Evolutionary conservation across 495 filamentous ascomycete genomes (phyloP), one percentile per base, ranked within the genome.

Genomic region (Hypoxylon rickii): DNA sequence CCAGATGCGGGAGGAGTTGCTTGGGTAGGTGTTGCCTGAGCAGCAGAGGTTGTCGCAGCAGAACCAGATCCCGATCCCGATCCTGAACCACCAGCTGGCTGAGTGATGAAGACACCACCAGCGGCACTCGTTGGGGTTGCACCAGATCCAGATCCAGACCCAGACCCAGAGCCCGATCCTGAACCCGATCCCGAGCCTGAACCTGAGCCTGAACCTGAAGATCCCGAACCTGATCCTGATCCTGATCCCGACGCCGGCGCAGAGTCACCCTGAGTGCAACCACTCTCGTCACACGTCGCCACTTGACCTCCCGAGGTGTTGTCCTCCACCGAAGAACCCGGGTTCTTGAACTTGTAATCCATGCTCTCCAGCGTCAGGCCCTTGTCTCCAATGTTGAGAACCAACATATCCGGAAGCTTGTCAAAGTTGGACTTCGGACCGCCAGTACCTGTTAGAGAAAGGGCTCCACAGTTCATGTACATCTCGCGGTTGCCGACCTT

Each of bases 391-490:
- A 90, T 78, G 77, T 96, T 96, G 63, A 89, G 86, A 13, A 86
- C 79, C 39, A 95, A 84, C 88, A 96, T 89, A 48, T 86, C 75
- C 1, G 92, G 92, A 16, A 91, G 86, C 20, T 69, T 73, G 55
- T 80, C 74, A 57, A 79, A 80, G 53, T 78, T 76, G 20, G 73
- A 24, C 53, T 76, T 49, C 12, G 73, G 55, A 42, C 81, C 83
- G 3, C 77, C 78, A 0, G 73, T 70, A 29, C 79, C 79, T 1
- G 72, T 74, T 58, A 96, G 81, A 3, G 78, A 83, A 39, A 93
- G 79, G 15, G 88, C 82, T 3, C 86, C 88, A 55, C 92, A 97
- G 80, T 92, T 91, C 92, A 95, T 96, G 78, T 96, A 96, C 83
- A 95, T 90, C 70, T 97, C 92, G 16, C 90, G 83, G 74, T 92